Conservation (phyloP, 129 eudicot genomes). For the Glebionis coronaria region DNA sequence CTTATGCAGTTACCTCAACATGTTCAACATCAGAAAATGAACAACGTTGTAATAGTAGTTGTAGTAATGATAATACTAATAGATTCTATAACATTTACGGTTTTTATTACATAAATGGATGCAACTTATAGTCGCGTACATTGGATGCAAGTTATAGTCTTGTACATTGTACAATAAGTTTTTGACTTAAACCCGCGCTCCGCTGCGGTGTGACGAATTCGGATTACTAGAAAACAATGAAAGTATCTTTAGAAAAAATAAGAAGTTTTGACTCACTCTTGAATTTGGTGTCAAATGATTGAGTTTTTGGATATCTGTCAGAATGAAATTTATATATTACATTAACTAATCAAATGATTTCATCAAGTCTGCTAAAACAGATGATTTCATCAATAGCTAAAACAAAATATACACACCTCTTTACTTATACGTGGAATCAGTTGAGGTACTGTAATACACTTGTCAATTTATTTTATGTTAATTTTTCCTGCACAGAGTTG, state of each 20-base stretch:
- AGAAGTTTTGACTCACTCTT: slow-evolving; percentile 42
- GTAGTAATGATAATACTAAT: no score
- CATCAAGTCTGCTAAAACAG: not conserved
- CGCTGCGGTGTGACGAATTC: no score
- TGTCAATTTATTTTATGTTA: slow-evolving; percentile 74
- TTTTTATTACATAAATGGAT: no score
- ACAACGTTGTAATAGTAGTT: no score
- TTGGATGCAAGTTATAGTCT: no score
- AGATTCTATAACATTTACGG: no score
- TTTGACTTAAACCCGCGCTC: no score
- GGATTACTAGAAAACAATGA: not conserved
- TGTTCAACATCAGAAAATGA: no score
- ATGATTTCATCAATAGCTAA: not conserved
- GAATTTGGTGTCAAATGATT: no score
- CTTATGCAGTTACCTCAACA: no score
- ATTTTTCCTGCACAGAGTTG: slow-evolving; percentile 48
- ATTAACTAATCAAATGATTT: not conserved
- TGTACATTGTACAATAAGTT: no score
- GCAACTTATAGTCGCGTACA: no score
- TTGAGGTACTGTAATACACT: slow-evolving; percentile 76
- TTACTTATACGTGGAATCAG: slow-evolving; percentile 61
- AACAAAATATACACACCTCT: slow-evolving; percentile 43
- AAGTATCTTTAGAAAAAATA: slow-evolving; percentile 1
- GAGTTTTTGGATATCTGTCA: slow-evolving; percentile 66
- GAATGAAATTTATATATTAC: not conserved